phyloP scores from a whole-genome alignment of 345 rosid genomes.

The Arabis hirsuta region DNA sequence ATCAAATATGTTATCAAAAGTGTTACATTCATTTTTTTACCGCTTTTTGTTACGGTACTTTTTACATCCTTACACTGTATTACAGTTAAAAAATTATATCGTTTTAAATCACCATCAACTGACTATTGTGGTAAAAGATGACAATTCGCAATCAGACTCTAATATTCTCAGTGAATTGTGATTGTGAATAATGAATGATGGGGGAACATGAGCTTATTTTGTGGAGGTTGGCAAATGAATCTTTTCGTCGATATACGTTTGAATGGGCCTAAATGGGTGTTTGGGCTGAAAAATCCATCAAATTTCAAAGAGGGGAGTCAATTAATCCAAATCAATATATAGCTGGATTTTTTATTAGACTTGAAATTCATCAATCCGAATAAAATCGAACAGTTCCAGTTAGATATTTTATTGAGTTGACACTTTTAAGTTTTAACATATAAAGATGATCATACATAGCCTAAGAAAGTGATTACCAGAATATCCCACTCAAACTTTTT shows the following conservation, averaged over 20 bases:
- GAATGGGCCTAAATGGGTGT: conserved; percentile 5
- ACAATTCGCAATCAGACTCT: no score
- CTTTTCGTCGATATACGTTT: neutral
- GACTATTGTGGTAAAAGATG: no score
- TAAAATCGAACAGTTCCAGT: conserved; percentile 10
- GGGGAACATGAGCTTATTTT: no score
- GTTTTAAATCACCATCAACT: no score
- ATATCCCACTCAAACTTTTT: neutral
- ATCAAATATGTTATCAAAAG: no score
- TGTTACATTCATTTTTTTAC: no score
- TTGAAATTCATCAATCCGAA: neutral
- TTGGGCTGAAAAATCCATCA: conserved; percentile 17
- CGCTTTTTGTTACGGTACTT: no score
- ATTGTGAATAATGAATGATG: no score
- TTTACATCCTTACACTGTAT: no score
- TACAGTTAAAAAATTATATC: no score
- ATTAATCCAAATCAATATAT: neutral
- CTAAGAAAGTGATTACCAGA: conserved; percentile 12
- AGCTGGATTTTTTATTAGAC: neutral
- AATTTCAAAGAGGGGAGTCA: neutral
- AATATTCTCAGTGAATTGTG: no score
- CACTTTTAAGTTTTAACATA: neutral
- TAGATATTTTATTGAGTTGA: neutral
- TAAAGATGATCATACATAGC: neutral
- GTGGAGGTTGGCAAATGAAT: no score